Conservation (phyloP, 345 rosid genomes). For the Rubroshorea leprosula region DNA sequence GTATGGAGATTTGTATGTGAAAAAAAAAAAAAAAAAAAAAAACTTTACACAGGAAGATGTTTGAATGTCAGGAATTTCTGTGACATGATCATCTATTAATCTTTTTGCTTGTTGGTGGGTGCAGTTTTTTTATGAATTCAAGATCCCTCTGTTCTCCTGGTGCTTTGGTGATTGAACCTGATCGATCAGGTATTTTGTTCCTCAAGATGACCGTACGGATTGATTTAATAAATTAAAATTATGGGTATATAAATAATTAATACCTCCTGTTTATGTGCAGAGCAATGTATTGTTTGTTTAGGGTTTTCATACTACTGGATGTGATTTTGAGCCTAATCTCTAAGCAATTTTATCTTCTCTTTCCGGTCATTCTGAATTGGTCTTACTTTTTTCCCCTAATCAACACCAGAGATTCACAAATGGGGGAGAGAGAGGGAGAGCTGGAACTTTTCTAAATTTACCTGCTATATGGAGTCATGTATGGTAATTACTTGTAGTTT, state of each 20-base stretch:
- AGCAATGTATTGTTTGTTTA: neutral
- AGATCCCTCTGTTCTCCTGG: conserved; percentile 11
- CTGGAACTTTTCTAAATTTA: too few species aligned
- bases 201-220: neutral
- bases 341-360: neutral
- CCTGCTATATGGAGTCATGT: too few species aligned
- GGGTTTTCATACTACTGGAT: neutral
- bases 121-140: conserved; percentile 31
- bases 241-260: neutral
- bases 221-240: neutral
- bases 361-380: too few species aligned
- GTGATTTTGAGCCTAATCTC: neutral
- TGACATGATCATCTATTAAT: conserved; percentile 8
- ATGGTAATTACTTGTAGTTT: too few species aligned
- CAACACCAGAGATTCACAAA: too few species aligned
- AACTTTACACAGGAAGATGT: neutral
- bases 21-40: too few species aligned
- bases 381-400: too few species aligned
- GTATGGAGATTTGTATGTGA: conserved; percentile 4
- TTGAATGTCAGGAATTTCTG: conserved; percentile 20
- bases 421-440: too few species aligned
- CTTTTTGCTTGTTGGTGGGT: conserved; percentile 26
- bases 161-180: conserved; percentile 29
- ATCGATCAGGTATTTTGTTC: conserved; percentile 8
- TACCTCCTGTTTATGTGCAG: too few species aligned